These are phyloP conservation scores for Gastrodia elata DNA, from an alignment of 106 monocot genomes.

Conservation along the genomic window DNA sequence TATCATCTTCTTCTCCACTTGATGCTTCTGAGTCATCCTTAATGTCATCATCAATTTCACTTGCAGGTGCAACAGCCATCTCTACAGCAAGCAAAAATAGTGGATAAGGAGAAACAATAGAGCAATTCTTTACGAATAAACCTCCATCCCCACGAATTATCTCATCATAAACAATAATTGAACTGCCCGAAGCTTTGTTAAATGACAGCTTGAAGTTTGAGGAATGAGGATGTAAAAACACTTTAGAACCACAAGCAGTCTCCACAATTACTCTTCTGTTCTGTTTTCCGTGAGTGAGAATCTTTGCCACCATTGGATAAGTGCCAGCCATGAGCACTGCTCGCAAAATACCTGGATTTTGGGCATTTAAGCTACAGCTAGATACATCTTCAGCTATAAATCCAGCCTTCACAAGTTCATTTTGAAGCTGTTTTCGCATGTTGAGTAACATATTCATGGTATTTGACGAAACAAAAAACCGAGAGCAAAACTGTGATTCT, in stretches of 20 bases:
- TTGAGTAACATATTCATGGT: conserved; percentile 76
- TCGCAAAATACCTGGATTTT: conserved; percentile 73
- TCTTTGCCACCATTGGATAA: conserved; percentile 86
- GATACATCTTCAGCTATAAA: conserved; percentile 63
- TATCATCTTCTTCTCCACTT: conserved; percentile 44
- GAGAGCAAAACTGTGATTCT: conserved; percentile 67
- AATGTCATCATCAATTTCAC: conserved; percentile 27
- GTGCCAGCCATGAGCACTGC: conserved; percentile 70
- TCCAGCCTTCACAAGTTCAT: conserved; percentile 56
- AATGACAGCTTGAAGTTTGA: conserved; percentile 56
- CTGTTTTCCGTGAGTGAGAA: conserved; percentile 48
- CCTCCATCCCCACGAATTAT: conserved; percentile 76
- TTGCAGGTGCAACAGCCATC: conserved; percentile 76
- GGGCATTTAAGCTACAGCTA: conserved; percentile 65
- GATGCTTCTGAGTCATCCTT: conserved; percentile 41
- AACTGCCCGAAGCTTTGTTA: conserved; percentile 27
- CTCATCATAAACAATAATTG: conserved; percentile 81
- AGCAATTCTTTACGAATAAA: conserved; percentile 63
- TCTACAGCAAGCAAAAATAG: conserved; percentile 66
- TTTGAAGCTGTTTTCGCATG: conserved; percentile 81
- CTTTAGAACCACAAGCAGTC: conserved; percentile 71
- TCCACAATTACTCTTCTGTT: conserved; percentile 54
- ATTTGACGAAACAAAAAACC: conserved; percentile 65
- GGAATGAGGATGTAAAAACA: conserved; percentile 70
- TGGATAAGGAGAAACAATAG: conserved; percentile 66